phyloP scores from a whole-genome alignment of 2,329 filamentous ascomycete species.

The Trichoderma simmonsii region DNA sequence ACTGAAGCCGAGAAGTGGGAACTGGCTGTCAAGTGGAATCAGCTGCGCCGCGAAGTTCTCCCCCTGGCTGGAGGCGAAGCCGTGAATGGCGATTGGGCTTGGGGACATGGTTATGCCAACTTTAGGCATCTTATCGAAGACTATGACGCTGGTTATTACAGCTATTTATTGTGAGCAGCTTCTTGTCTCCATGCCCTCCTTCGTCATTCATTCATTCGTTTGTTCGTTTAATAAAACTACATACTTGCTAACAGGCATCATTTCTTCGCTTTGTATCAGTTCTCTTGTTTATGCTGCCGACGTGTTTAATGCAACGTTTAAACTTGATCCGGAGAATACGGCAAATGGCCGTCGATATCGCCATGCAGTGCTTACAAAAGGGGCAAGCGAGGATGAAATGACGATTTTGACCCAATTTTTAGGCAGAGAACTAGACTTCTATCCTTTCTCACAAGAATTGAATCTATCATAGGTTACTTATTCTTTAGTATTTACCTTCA shows the following conservation, averaged over 20 bases:
- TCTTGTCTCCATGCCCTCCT: neutral
- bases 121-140: neutral
- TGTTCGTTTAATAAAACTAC: neutral
- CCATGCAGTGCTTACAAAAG: neutral
- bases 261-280: neutral
- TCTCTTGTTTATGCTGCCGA: neutral
- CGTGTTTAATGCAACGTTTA: neutral
- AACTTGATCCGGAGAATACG: neutral
- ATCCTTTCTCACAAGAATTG: neutral
- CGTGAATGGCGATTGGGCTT: neutral
- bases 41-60: neutral
- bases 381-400: neutral
- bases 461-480: neutral
- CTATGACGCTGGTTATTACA: neutral
- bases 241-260: neutral
- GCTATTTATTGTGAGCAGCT: neutral
- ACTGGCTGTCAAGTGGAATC: neutral
- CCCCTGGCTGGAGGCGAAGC: neutral
- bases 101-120: neutral
- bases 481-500: neutral
- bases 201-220: neutral
- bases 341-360: neutral
- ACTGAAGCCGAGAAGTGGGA: neutral
- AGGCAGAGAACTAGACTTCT: neutral
- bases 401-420: neutral